A percentile compares a stretch with the other conserved stretches of the same genome.
Conservation (phyloP, 306 rosid genomes). For the Elaeagnus macrophylla region DNA sequence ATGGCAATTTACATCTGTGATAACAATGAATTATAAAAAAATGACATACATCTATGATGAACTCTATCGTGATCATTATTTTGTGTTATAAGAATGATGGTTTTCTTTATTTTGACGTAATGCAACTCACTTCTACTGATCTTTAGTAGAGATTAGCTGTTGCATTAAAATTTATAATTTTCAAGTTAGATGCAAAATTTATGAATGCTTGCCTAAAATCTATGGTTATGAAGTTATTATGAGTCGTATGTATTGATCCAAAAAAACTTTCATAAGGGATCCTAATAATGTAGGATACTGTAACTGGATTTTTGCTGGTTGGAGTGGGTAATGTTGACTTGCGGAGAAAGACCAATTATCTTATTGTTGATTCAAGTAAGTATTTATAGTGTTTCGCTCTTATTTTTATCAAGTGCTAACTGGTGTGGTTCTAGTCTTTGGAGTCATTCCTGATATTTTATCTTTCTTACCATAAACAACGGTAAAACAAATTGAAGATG, state of each 20-base stretch:
- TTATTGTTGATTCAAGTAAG: conserved; percentile 88
- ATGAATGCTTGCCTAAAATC: no score
- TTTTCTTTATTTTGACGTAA: background rate
- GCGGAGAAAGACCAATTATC: conserved; percentile 90
- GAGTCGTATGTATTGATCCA: background rate
- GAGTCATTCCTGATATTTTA: background rate
- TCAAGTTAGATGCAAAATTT: no score
- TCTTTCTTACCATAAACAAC: conserved; percentile 54
- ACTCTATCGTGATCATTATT: no score
- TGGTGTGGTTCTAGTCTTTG: background rate
- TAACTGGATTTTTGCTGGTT: conserved; percentile 88
- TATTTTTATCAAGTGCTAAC: background rate
- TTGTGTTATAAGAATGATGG: background rate
- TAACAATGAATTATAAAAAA: no score
- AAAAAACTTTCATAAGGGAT: background rate
- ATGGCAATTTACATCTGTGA: no score
- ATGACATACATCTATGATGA: no score
- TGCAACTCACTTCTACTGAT: background rate
- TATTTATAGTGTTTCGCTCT: conserved; percentile 3
- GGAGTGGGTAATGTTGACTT: conserved; percentile 95
- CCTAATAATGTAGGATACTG: conserved; percentile 49
- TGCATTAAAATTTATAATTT: no score
- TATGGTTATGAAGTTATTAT: background rate
- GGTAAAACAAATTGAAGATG: conserved; percentile 86
- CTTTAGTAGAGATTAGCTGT: no score